Conservation (phyloP, 805 yeast genomes). For the Candida sakaeoensis region DNA sequence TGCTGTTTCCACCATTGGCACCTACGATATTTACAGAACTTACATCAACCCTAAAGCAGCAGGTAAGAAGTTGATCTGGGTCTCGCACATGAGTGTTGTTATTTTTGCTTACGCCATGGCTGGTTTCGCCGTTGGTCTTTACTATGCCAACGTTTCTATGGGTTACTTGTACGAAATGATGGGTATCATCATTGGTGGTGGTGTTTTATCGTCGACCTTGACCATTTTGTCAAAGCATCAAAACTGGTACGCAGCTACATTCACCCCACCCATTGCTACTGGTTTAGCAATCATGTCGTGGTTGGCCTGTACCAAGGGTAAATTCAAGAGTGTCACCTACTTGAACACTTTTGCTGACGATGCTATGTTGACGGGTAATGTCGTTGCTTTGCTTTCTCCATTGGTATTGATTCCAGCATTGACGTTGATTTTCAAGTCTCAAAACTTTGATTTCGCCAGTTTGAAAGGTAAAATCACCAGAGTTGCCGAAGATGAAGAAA, state of each 20-base stretch:
- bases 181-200: slow-evolving; percentile 87
- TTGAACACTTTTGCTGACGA: slow-evolving; percentile 71
- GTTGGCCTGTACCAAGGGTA: slow-evolving; percentile 35
- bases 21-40: slow-evolving; percentile 80
- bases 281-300: slow-evolving; percentile 64
- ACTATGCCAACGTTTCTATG: slow-evolving; percentile 79
- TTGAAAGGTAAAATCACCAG: slow-evolving; percentile 53
- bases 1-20: slow-evolving; percentile 79
- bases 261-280: slow-evolving; percentile 78
- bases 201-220: slow-evolving; percentile 73
- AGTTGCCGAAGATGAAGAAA: slow-evolving; percentile 70
- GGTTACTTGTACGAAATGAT: slow-evolving; percentile 83
- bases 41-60: slow-evolving; percentile 76
- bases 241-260: slow-evolving; percentile 64
- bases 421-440: slow-evolving; percentile 62
- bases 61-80: slow-evolving; percentile 65
- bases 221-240: slow-evolving; percentile 63
- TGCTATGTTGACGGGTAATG: slow-evolving; percentile 87
- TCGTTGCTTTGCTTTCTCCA: slow-evolving; percentile 77
- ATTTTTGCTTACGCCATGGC: slow-evolving; percentile 62
- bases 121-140: slow-evolving; percentile 77
- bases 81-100: slow-evolving; percentile 67
- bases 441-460: slow-evolving; percentile 68
- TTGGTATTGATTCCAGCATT: slow-evolving; percentile 60
- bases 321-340: slow-evolving; percentile 30